phyloP scores from a whole-genome alignment of 2,329 filamentous ascomycete species.

The Aciculosporium take region DNA sequence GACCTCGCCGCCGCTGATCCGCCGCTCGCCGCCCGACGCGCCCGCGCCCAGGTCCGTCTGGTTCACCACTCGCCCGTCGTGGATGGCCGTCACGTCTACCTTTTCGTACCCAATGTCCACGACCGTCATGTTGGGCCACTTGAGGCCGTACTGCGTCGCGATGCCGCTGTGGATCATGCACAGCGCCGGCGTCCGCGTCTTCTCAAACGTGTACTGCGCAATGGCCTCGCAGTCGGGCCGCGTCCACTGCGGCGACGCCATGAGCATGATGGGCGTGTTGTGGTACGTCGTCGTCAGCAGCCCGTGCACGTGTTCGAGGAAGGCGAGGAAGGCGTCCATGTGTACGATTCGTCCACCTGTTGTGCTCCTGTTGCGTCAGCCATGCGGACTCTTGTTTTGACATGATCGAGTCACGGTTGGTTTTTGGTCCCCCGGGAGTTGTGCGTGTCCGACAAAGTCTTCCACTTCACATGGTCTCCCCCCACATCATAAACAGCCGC shows the following conservation, averaged over 20 bases:
- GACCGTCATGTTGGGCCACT: slow-evolving; percentile 62
- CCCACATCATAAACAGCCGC: too few relatives aligned
- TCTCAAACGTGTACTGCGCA: slow-evolving; percentile 91
- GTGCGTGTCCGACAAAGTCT: too few relatives aligned
- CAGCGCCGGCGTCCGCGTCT: slow-evolving; percentile 86
- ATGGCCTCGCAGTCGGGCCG: slow-evolving; percentile 75
- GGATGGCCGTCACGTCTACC: slow-evolving; percentile 81
- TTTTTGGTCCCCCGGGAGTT: too few relatives aligned
- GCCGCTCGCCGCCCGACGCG: slow-evolving; percentile 32
- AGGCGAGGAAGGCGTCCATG: slow-evolving; percentile 86
- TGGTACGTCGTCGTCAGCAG: slow-evolving; percentile 83
- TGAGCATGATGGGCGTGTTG: slow-evolving; percentile 86
- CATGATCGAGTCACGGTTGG: too few relatives aligned
- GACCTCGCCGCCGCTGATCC: slow-evolving; percentile 67
- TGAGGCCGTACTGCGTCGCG: slow-evolving; percentile 73
- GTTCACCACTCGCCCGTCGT: slow-evolving; percentile 62
- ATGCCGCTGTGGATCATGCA: slow-evolving; percentile 80
- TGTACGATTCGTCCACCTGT: slow-evolving; percentile 68
- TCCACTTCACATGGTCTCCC: too few relatives aligned
- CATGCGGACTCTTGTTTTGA: too few relatives aligned
- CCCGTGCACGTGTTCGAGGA: slow-evolving; percentile 84
- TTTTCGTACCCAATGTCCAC: slow-evolving; percentile 88
- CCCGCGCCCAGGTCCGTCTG: slow-evolving; percentile 48
- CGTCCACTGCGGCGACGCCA: slow-evolving; percentile 83
- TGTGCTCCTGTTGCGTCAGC: neutral